Conservation (phyloP, 768 basidiomycete genomes). For the Leccinum subtestaceum region DNA sequence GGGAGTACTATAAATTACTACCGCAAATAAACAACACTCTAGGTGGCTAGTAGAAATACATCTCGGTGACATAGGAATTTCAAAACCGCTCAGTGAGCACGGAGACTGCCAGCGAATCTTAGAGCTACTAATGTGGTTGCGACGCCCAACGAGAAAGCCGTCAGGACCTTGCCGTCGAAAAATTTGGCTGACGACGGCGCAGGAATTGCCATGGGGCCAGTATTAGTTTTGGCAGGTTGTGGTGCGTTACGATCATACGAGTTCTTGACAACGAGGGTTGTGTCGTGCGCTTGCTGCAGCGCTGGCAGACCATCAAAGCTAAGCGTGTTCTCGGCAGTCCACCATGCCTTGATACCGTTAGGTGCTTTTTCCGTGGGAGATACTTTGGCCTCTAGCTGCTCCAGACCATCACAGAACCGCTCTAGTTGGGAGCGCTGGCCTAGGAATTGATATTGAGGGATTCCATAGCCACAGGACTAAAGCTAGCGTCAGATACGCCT, state of each 20-base stretch:
- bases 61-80: not conserved
- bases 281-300: conserved; percentile 33
- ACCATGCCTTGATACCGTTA: conserved; percentile 55
- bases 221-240: not conserved
- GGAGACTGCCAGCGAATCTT: conserved; percentile 9
- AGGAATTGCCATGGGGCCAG: not conserved
- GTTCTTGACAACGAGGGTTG: conserved; percentile 15
- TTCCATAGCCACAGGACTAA: conserved; percentile 66
- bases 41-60: not conserved
- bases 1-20: not conserved
- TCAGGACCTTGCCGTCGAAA: conserved; percentile 13
- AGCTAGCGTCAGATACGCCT: not conserved
- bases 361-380: conserved; percentile 21
- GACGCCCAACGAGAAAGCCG: conserved; percentile 33
- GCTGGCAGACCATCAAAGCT: conserved; percentile 61
- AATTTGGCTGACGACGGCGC: not conserved
- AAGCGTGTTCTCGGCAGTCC: conserved; percentile 45
- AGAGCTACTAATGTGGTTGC: conserved; percentile 14
- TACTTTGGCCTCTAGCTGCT: conserved; percentile 37
- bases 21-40: not conserved
- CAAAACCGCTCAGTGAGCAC: not conserved
- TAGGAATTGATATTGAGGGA: conserved; percentile 59
- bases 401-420: conserved; percentile 43
- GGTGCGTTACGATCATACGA: conserved; percentile 20
- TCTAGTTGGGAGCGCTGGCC: conserved; percentile 53